These are phyloP conservation scores for Dendrostoma leiphaemia DNA, from an alignment of 2,329 filamentous ascomycete genomes.

Conservation along the genomic window DNA sequence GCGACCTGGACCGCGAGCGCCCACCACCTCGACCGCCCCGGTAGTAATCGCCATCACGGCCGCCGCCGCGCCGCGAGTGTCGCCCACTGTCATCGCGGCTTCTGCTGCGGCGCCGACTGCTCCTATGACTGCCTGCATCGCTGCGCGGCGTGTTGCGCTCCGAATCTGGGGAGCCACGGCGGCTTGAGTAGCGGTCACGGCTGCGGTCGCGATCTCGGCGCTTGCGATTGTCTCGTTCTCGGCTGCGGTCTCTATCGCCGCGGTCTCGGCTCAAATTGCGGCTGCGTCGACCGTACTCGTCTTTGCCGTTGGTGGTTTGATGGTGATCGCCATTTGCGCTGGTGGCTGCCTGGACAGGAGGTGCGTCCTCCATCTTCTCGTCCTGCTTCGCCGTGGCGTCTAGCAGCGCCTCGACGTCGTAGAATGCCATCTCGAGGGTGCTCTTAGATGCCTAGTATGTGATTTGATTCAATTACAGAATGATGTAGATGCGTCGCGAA, in stretches of 20 bases:
- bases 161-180: conserved; percentile 57
- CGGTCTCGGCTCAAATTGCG: conserved; percentile 24
- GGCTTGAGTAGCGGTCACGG: conserved; percentile 44
- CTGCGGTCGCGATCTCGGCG: conserved; percentile 48
- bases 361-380: conserved; percentile 37
- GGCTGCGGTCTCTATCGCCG: conserved; percentile 50
- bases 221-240: conserved; percentile 57
- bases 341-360: conserved; percentile 19
- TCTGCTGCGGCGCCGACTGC: conserved; percentile 77
- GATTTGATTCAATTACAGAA: not conserved
- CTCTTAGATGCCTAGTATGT: not conserved
- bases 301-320: conserved; percentile 50
- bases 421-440: conserved; percentile 54
- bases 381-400: conserved; percentile 73
- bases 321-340: conserved; percentile 56
- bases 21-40: conserved; percentile 54
- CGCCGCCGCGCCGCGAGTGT: conserved; percentile 70
- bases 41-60: conserved; percentile 66
- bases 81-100: conserved; percentile 76
- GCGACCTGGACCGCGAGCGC: conserved; percentile 71
- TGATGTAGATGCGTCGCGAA: not conserved
- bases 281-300: conserved; percentile 38
- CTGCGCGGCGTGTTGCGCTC: conserved; percentile 69
- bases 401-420: conserved; percentile 87
- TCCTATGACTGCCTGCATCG: conserved; percentile 77